A percentile compares a stretch with the other conserved stretches of the same genome.
Evolutionary conservation across 2,329 filamentous ascomycete species (phyloP).

Genomic region (Pseudocercospora fuligena): DNA sequence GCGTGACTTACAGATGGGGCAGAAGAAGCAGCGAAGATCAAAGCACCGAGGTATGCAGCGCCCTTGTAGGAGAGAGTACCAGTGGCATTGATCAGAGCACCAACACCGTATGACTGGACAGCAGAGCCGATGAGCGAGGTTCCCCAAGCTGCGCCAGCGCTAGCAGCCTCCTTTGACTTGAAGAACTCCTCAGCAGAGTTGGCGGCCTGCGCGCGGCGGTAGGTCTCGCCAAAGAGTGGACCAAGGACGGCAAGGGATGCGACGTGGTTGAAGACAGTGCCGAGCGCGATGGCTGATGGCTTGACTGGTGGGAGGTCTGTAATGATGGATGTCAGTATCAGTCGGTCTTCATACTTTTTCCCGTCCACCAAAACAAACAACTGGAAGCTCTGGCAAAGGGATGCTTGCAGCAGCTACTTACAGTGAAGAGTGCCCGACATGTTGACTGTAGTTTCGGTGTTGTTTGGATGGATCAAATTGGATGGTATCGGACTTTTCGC

Average conservation of each 20-base stretch:
- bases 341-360: slow-evolving; percentile 4
- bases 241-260: slow-evolving; percentile 84
- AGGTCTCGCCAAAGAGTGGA: slow-evolving; percentile 91
- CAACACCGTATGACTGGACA: slow-evolving; percentile 58
- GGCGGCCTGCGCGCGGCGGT: slow-evolving; percentile 86
- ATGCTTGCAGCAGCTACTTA: slow-evolving; percentile 46
- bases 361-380: slow-evolving; percentile 18
- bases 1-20: slow-evolving; percentile 75
- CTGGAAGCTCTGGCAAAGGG: background rate
- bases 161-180: slow-evolving; percentile 87
- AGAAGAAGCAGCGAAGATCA: slow-evolving; percentile 90
- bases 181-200: slow-evolving; percentile 97
- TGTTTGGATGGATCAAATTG: slow-evolving; percentile 11
- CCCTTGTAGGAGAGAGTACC: slow-evolving; percentile 97
- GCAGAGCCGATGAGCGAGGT: slow-evolving; percentile 87
- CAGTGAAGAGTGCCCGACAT: slow-evolving; percentile 60
- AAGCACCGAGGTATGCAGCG: slow-evolving; percentile 84
- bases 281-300: slow-evolving; percentile 95
- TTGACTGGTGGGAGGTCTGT: slow-evolving; percentile 81
- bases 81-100: slow-evolving; percentile 74
- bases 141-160: slow-evolving; percentile 86
- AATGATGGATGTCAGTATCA: slow-evolving; percentile 21
- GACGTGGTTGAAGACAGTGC: slow-evolving; percentile 93
- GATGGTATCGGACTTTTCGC: slow-evolving; percentile 14
- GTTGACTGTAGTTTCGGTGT: slow-evolving; percentile 50